These are phyloP conservation scores for Pancytospora philotis DNA, from an alignment of 371 early-diverging fungal species.

Conservation along the genomic window DNA sequence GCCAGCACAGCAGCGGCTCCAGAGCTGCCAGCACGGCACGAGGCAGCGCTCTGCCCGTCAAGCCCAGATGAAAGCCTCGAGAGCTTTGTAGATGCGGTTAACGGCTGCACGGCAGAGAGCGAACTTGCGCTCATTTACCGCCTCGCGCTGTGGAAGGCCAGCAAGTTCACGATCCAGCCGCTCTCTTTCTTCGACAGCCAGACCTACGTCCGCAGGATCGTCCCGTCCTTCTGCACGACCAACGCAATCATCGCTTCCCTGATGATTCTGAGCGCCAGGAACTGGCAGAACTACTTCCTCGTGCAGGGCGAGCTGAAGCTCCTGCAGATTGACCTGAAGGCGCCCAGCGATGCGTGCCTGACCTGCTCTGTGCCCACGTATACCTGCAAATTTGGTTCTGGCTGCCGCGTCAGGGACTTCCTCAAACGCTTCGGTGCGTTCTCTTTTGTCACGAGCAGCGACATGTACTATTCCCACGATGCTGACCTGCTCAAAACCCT, in stretches of 20 bases:
- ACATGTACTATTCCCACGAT: background rate
- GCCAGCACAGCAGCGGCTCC: no score
- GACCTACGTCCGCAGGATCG: slow-evolving; percentile 47
- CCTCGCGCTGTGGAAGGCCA: slow-evolving; percentile 38
- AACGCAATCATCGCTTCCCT: slow-evolving; percentile 54
- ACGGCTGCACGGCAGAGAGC: no score
- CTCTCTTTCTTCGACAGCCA: slow-evolving; percentile 26
- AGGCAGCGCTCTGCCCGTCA: no score
- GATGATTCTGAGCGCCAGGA: slow-evolving; percentile 62
- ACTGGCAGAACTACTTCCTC: slow-evolving; percentile 38
- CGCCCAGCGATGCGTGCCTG: slow-evolving; percentile 26
- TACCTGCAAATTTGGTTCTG: slow-evolving; percentile 5
- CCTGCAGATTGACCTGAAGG: slow-evolving; percentile 16
- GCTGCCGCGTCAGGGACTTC: slow-evolving; percentile 10
- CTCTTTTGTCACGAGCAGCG: background rate
- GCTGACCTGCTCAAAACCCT: background rate
- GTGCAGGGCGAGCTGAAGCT: slow-evolving; percentile 7
- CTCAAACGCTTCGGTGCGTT: slow-evolving; percentile 1
- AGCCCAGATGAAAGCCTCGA: no score
- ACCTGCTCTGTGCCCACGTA: slow-evolving; percentile 20
- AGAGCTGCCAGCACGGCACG: no score
- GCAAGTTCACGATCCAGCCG: slow-evolving; percentile 30
- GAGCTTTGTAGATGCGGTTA: no score
- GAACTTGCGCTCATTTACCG: slow-evolving; percentile 46
- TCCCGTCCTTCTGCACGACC: slow-evolving; percentile 57